phyloP scores from a whole-genome alignment of 495 filamentous ascomycete genomes.

The Penicillium egyptiacum region DNA sequence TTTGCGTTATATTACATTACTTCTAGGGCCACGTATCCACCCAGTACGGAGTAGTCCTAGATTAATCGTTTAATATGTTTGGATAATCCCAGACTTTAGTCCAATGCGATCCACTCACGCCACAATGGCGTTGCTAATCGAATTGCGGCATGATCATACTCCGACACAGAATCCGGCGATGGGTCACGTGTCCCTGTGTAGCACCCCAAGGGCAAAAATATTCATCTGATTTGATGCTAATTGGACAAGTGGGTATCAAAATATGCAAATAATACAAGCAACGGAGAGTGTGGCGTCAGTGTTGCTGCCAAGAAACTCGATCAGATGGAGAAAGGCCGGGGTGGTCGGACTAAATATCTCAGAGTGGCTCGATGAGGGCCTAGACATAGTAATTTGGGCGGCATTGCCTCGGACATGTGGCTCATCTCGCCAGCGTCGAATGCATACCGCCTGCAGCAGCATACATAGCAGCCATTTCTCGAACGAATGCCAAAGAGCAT shows the following conservation, averaged over 20 bases:
- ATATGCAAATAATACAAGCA: constrained; percentile 13
- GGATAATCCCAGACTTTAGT: neutral
- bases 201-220: neutral
- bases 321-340: neutral
- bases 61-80: neutral
- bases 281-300: neutral
- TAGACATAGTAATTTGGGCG: neutral
- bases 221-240: constrained; percentile 3
- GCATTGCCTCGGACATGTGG: neutral
- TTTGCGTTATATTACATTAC: neutral
- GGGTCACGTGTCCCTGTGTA: constrained; percentile 7
- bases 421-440: neutral
- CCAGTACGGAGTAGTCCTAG: no score
- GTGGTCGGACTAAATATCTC: constrained; percentile 1
- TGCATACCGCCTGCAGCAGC: neutral
- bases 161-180: neutral
- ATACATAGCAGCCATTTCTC: constrained; percentile 1
- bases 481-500: neutral
- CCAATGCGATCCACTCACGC: neutral
- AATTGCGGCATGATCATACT: neutral
- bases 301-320: neutral
- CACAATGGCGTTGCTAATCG: constrained; percentile 7
- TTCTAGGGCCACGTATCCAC: no score
- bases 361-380: neutral
- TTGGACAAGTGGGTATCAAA: constrained; percentile 23